Base-by-base conservation (phyloP, 805 yeast species). In the Starmerella vitae region DNA sequence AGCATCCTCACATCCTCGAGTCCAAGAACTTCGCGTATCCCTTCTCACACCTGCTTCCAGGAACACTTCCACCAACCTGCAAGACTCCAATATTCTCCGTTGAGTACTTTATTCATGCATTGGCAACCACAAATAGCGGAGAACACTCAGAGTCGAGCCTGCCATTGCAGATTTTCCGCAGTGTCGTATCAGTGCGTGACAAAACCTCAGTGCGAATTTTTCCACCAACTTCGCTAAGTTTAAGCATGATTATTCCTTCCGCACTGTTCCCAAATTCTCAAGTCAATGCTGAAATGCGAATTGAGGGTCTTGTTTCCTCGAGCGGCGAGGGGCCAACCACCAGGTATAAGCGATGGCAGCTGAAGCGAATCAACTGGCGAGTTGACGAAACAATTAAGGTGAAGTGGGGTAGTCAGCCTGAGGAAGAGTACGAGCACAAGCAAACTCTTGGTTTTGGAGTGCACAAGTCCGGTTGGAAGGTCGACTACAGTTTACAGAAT, bases 201-300 rank as follows among this genome's bases (percentile, higher is more conserved):
- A 68, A 85, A 50, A 83, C 81, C 53, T 82, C 94, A 1, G 62
- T 84, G 28, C 70, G 99, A 44, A 82, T 91, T 1, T 91, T 91
- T 59, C 98, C 98, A 1, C 97, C 99, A 6, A 88, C 97, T 0
- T 81, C 79, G 31, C 77, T 91, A 27, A 77, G 84, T 3, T 93
- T 94, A 5, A 73, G 79, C 20, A 91, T 93, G 7, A 79, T 77
- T 13, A 64, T 91, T 36, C 98, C 98, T 2, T 80, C 80, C 46
- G 94, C 85, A 13, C 70, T 82, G 24, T 82, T 82, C 57, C 97
- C 97, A 10, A 78, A 81, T 55, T 78, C 94, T 0, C 67, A 78
- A 1, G 83, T 91, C 54, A 79, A 91, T 0, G 67, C 88, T 18
- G 96, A 85, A 54, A 64, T 91, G 53, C 74, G 76, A 48, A 61